These are phyloP conservation scores for Microthlaspi erraticum DNA, from an alignment of 345 rosid species.

Conservation along the genomic window DNA sequence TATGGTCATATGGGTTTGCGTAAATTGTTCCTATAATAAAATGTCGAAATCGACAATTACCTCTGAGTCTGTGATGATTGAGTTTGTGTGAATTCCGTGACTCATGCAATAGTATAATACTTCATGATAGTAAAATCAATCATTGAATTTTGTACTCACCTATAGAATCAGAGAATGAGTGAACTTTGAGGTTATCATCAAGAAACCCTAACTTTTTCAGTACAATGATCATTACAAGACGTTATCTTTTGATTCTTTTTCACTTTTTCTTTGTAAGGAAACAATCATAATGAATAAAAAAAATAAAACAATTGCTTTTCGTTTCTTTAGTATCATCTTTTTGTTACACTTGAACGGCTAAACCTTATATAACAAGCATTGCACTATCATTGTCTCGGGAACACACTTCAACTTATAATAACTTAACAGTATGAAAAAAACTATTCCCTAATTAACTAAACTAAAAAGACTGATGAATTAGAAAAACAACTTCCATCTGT, in stretches of 20 bases:
- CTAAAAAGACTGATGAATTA: constrained; percentile 57
- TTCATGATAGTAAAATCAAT: background rate
- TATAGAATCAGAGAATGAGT: constrained; percentile 33
- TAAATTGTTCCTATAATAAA: too few relatives aligned
- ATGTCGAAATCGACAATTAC: background rate
- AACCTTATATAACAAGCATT: constrained; percentile 33
- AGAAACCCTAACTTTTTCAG: constrained; percentile 25
- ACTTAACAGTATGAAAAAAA: constrained; percentile 27
- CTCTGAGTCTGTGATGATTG: constrained; percentile 27
- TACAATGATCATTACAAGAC: constrained; percentile 38
- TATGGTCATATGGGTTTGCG: too few relatives aligned
- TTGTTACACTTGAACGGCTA: constrained; percentile 23
- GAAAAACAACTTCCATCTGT: constrained; percentile 46
- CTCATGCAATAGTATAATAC: background rate
- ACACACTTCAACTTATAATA: constrained; percentile 29
- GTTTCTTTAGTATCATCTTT: constrained; percentile 21
- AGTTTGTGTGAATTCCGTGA: constrained; percentile 19
- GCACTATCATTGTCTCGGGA: constrained; percentile 37
- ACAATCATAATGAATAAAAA: constrained; percentile 22
- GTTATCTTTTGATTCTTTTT: constrained; percentile 33
- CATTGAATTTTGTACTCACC: constrained; percentile 18
- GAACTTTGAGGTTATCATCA: constrained; percentile 40
- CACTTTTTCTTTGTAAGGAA: constrained; percentile 23
- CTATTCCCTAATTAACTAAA: constrained; percentile 44
- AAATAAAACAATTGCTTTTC: constrained; percentile 29